Base-by-base conservation (phyloP, 1,139 yeast species). In the Yamadazyma jaroonii region DNA sequence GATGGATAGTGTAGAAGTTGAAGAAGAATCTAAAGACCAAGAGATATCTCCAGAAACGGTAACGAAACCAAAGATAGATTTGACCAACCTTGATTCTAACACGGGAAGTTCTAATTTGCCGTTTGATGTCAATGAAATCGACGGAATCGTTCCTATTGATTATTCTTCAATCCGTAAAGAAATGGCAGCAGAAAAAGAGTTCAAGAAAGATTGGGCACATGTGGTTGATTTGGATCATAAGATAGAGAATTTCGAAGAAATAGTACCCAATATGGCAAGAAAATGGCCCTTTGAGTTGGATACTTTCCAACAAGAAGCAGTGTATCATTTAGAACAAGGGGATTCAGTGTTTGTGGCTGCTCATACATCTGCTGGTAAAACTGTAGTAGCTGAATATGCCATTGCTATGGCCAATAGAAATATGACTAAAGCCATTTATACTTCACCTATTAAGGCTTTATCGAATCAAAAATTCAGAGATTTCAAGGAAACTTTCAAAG, bases 331-430 rank as follows among this genome's bases (percentile, higher is more conserved):
- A 47, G 99, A 92, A 56, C 95, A 90, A 57, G 96, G 96, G 34
- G 98, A 92, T 57, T 89, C 97, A 1, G 99, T 92, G 2, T 87
- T 92, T 60, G 97, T 92, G 3, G 97, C 98, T 6, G 99, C 99
- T 0, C 99, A 92, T 58, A 87, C 96, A 0, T 87, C 95, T 5
- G 96, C 96, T 1, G 96, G 96, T 60, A 87, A 87, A 54, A 87
- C 96, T 0, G 96, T 87, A 6, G 94, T 87, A 17, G 96, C 96
- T 0, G 96, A 89, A 56, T 89, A 89, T 54, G 96, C 96, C 4
- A 88, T 89, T 52, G 96, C 96, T 1, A 86, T 87, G 87, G 90
- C 96, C 1, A 74, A 81, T 41, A 70, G 96, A 54, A 86, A 86
- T 52, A 87, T 86, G 88, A 89, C 95, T 22, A 85, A 88, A 53